These are phyloP conservation scores for Beauveria brongniartii DNA, from an alignment of 2,329 filamentous ascomycete genomes.

Conservation along the genomic window DNA sequence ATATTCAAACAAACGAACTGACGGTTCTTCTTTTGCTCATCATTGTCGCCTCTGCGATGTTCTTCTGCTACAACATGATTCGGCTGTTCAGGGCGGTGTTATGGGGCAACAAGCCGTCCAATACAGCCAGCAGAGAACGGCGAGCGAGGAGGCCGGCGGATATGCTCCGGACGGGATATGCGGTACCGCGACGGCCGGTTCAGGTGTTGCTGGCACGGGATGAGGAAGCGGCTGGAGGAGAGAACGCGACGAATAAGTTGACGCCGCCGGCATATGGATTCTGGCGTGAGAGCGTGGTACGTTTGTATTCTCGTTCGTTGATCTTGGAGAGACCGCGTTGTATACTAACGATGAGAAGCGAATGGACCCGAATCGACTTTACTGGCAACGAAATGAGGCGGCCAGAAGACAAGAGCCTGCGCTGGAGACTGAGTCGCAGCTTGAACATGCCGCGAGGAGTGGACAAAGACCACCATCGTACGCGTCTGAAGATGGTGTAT, in stretches of 20 bases:
- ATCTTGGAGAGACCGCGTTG: neutral
- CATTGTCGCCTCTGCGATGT: constrained; percentile 63
- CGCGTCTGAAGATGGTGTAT: constrained; percentile 64
- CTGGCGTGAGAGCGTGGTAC: constrained; percentile 74
- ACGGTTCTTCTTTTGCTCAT: constrained; percentile 74
- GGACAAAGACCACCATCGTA: constrained; percentile 62
- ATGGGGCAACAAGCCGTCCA: constrained; percentile 31
- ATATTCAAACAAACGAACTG: constrained; percentile 59
- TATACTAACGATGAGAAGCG: constrained; percentile 38
- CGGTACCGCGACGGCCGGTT: constrained; percentile 65
- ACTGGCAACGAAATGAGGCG: constrained; percentile 63
- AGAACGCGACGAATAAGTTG: constrained; percentile 46
- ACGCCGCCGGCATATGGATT: constrained; percentile 79
- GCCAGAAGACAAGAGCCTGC: constrained; percentile 16
- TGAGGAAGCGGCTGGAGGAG: constrained; percentile 56
- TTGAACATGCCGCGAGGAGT: constrained; percentile 18
- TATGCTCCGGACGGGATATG: constrained; percentile 46
- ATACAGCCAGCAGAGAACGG: neutral
- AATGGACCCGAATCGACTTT: constrained; percentile 72
- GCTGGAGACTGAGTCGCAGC: constrained; percentile 14
- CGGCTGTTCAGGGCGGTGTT: constrained; percentile 61
- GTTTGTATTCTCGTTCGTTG: constrained; percentile 24
- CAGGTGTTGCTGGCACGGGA: constrained; percentile 67
- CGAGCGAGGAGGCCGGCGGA: neutral
- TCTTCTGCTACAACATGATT: constrained; percentile 74